Conservation (phyloP, 2,329 filamentous ascomycete species). For the Fusarium subglutinans region DNA sequence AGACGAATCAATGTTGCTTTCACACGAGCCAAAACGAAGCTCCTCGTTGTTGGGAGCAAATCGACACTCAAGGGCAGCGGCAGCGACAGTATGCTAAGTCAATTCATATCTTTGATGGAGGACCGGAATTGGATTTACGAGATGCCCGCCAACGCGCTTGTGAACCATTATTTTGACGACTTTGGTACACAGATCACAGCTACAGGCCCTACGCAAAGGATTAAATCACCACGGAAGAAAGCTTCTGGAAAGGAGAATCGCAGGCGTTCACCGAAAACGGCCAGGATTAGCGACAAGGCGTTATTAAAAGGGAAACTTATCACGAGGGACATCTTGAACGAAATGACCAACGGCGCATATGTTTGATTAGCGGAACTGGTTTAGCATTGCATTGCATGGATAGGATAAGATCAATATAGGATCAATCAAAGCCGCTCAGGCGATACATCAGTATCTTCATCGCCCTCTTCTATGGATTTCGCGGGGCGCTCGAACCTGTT, state of each 20-base stretch:
- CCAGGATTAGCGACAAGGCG: conserved; percentile 67
- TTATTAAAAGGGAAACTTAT: conserved; percentile 74
- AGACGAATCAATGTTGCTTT: conserved; percentile 94
- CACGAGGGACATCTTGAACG: conserved; percentile 81
- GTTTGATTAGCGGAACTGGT: conserved; percentile 33
- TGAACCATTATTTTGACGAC: conserved; percentile 74
- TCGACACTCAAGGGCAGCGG: conserved; percentile 78
- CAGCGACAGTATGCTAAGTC: conserved; percentile 78
- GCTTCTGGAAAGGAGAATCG: conserved; percentile 56
- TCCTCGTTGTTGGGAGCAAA: conserved; percentile 86
- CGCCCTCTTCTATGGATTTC: conserved; percentile 35
- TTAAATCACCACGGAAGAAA: conserved; percentile 45
- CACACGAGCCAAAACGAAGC: conserved; percentile 89
- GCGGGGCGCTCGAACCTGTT: conserved; percentile 48
- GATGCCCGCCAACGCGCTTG: conserved; percentile 69
- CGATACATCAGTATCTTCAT: conserved; percentile 32
- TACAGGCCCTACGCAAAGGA: conserved; percentile 41
- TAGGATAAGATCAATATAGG: conserved; percentile 14
- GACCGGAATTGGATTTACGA: conserved; percentile 82
- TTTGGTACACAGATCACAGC: conserved; percentile 59
- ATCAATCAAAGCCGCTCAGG: conserved; percentile 26
- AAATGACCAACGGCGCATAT: conserved; percentile 62
- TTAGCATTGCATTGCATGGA: conserved; percentile 22
- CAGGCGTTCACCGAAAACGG: conserved; percentile 61
- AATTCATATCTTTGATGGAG: conserved; percentile 82